Evolutionary conservation across 805 yeast genomes (phyloP), one percentile per base, ranked within the genome.

Genomic region (Nakazawaea ambrosiae): DNA sequence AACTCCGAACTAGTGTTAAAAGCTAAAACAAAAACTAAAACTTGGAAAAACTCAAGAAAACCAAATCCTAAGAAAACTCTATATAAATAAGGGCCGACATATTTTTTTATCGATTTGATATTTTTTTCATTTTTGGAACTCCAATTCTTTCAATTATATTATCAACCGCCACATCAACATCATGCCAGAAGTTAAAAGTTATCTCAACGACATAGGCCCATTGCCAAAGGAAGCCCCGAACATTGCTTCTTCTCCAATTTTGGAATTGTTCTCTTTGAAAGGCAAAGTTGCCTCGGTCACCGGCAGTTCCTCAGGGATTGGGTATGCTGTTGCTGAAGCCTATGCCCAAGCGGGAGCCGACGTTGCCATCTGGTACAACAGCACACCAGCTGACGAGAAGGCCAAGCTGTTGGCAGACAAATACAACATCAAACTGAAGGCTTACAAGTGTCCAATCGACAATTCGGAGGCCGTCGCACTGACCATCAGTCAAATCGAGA

Each of bases 281-380:
- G 92, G 92, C 17, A 85, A 83, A 61, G 85, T 79, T n/a, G 92
- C 92, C 4, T 73, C 84, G 1, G 72, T 85, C 39, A 81, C 92
- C 9, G 95, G 95, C 22, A 81, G 85, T 6, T 80, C 90, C n/a
- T 68, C 79, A 27, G 95, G 95, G 16, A 85, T 85, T 46, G 95
- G 95, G 12, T 70, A 59, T 47, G 85, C 85, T 2, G 81, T 85
- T 16, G 94, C 90, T 24, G 86, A 78, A 57, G 88, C 86, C 3
- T 83, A 64, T 49, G 84, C 87, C 29, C 89, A 83, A 60, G 90
- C 94, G 5, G 96, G 95, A 36, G 95, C 94, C 4, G 81, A 82
- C 47, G 78, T 86, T 28, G 85, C 84, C 35, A 66, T 79, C 48
- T 76, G 82, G 76, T 76, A 71, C 65, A 75, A 72, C 56, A 64